Evolutionary conservation across 1,139 yeast species (phyloP).

Genomic region (Meyerozyma guilliermondii): DNA sequence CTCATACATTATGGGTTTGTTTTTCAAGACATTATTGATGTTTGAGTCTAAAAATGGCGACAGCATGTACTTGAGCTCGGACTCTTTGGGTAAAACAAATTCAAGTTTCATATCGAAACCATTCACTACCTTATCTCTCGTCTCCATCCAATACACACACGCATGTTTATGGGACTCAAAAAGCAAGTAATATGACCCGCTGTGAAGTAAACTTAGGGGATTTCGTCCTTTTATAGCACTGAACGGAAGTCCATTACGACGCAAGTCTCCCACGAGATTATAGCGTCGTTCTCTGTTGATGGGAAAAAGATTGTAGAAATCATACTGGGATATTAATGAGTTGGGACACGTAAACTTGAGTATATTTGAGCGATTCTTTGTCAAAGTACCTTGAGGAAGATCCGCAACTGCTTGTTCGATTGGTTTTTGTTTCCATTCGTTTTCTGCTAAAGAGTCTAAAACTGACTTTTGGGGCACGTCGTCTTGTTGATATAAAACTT

Average conservation of each 20-base stretch:
- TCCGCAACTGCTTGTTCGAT: slow-evolving; percentile 20
- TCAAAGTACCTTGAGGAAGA: slow-evolving; percentile 10
- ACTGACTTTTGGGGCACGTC: slow-evolving; percentile 15
- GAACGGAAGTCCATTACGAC: slow-evolving; percentile 21
- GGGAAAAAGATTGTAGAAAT: slow-evolving; percentile 36
- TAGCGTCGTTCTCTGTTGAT: slow-evolving; percentile 25
- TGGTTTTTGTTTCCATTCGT: slow-evolving; percentile 30
- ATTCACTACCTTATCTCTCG: slow-evolving; percentile 42
- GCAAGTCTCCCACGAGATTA: slow-evolving; percentile 16
- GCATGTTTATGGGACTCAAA: slow-evolving; percentile 48
- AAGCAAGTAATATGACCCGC: slow-evolving; percentile 47
- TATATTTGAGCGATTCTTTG: slow-evolving; percentile 20
- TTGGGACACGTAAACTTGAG: slow-evolving; percentile 32
- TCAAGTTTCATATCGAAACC: slow-evolving; percentile 44
- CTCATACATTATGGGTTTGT: neutral
- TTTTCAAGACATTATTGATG: slow-evolving; percentile 5
- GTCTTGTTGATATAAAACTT: slow-evolving; percentile 20
- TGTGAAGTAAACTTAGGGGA: slow-evolving; percentile 37
- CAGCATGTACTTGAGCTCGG: slow-evolving; percentile 19
- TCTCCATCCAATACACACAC: slow-evolving; percentile 44
- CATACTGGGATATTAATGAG: slow-evolving; percentile 31
- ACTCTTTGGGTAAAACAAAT: slow-evolving; percentile 27
- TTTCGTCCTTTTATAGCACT: slow-evolving; percentile 44
- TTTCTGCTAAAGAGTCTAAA: slow-evolving; percentile 26
- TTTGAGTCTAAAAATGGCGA: slow-evolving; percentile 21